A percentile compares a stretch with the other conserved stretches of the same genome.
phyloP scores from a whole-genome alignment of 2,329 filamentous ascomycete genomes.

The Alternaria brassicicola region DNA sequence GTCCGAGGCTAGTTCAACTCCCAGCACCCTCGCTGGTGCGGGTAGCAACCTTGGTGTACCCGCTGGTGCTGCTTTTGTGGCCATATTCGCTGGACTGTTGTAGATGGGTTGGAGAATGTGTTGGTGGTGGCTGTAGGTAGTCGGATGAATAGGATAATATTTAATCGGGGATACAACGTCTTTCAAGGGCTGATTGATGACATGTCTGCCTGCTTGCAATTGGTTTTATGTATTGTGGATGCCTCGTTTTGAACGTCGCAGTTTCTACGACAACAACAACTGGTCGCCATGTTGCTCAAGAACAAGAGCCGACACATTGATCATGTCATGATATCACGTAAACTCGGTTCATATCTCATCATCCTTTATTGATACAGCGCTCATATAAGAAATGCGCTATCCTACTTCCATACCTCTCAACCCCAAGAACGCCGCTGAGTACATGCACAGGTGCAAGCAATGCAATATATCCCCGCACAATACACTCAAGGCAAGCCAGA shows the following conservation, averaged over 20 bases:
- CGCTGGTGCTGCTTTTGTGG: conserved; percentile 37
- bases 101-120: conserved; percentile 7
- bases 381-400: conserved; percentile 11
- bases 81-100: conserved; percentile 24
- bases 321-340: background rate
- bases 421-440: conserved; percentile 9
- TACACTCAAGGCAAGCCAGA: conserved; percentile 10
- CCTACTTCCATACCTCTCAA: conserved; percentile 8
- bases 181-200: background rate
- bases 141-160: conserved; percentile 8
- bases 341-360: background rate
- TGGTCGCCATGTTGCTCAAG: background rate
- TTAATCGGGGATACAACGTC: conserved; percentile 5
- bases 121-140: background rate
- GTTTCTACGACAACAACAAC: background rate
- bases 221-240: background rate
- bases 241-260: background rate
- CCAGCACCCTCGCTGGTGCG: conserved; percentile 26
- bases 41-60: conserved; percentile 11
- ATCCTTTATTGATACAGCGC: conserved; percentile 8
- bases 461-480: conserved; percentile 14
- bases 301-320: background rate
- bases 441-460: conserved; percentile 13
- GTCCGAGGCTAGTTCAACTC: conserved; percentile 3
- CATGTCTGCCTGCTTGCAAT: background rate